Evolutionary conservation across 805 yeast species (phyloP).

Genomic region (Saccharomycopsis oosterbeekiorum): DNA sequence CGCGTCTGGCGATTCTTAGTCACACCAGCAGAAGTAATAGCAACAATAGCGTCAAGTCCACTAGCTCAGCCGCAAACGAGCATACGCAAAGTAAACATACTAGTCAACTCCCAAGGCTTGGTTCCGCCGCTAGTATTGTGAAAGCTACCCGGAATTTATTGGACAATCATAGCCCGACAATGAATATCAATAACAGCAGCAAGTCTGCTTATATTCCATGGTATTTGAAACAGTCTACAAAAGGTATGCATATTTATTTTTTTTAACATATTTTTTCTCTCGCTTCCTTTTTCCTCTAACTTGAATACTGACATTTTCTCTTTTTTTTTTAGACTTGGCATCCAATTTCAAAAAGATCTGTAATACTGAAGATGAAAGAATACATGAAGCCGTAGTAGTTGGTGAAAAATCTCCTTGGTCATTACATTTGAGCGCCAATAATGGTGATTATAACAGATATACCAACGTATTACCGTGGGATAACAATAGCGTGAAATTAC

Average conservation of each 20-base stretch:
- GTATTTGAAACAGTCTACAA: constrained; percentile 13
- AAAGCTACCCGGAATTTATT: not conserved
- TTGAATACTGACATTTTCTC: not conserved
- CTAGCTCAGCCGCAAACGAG: not conserved
- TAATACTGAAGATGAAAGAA: constrained; percentile 28
- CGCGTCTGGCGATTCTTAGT: not conserved
- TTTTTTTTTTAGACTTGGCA: constrained; percentile 14
- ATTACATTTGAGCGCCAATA: constrained; percentile 18
- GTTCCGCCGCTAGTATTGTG: not conserved
- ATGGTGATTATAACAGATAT: constrained; percentile 31
- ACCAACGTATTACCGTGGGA: constrained; percentile 59
- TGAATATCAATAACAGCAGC: not conserved
- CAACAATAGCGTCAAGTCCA: not conserved
- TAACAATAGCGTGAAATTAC: constrained; percentile 39
- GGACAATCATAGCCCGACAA: not conserved
- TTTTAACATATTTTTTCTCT: not conserved
- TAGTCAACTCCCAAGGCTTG: not conserved
- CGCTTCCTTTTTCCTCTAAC: not conserved
- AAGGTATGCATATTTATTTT: not conserved
- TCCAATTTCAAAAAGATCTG: constrained; percentile 28
- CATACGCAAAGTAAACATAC: not conserved
- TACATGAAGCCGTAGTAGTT: constrained; percentile 28
- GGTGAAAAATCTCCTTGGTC: constrained; percentile 17
- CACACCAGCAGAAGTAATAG: not conserved
- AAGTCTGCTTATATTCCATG: constrained; percentile 7